Percentiles rank a stretch among this genome's conserved stretches.
Conservation (phyloP, 2,329 filamentous ascomycete genomes). For the Aureobasidium sp. region DNA sequence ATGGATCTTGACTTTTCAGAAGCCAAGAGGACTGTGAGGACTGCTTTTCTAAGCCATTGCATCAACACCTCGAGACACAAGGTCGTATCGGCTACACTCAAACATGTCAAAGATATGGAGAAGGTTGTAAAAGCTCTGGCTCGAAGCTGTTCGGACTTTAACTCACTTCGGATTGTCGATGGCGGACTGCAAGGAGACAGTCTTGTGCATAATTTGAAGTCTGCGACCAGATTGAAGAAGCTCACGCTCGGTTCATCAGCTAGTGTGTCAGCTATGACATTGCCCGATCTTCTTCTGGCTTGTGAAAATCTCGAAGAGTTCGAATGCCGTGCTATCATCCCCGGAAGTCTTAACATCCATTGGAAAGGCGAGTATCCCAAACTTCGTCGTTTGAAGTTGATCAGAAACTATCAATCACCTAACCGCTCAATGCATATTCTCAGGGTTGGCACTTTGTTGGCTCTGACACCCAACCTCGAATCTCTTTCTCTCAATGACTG, state of each 20-base stretch:
- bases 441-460: not conserved
- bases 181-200: conserved; percentile 9
- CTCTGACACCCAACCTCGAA: conserved; percentile 4
- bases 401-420: not conserved
- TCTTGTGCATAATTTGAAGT: conserved; percentile 7
- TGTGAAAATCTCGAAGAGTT: conserved; percentile 10
- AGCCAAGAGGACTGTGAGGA: conserved; percentile 37
- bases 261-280: not conserved
- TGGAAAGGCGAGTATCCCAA: conserved; percentile 13
- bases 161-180: conserved; percentile 29
- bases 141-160: conserved; percentile 31
- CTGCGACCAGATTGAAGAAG: conserved; percentile 16
- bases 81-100: conserved; percentile 30
- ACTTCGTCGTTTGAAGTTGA: conserved; percentile 2
- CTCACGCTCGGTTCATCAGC: conserved; percentile 3
- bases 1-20: conserved; percentile 46
- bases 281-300: conserved; percentile 7
- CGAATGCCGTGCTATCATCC: not conserved
- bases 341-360: not conserved
- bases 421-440: not conserved
- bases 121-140: conserved; percentile 34
- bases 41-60: conserved; percentile 36
- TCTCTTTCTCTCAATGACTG: conserved; percentile 11
- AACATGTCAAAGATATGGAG: conserved; percentile 34
- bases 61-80: conserved; percentile 35